Conservation (phyloP, 2,329 filamentous ascomycete genomes). For the Metarhizium sp. region DNA sequence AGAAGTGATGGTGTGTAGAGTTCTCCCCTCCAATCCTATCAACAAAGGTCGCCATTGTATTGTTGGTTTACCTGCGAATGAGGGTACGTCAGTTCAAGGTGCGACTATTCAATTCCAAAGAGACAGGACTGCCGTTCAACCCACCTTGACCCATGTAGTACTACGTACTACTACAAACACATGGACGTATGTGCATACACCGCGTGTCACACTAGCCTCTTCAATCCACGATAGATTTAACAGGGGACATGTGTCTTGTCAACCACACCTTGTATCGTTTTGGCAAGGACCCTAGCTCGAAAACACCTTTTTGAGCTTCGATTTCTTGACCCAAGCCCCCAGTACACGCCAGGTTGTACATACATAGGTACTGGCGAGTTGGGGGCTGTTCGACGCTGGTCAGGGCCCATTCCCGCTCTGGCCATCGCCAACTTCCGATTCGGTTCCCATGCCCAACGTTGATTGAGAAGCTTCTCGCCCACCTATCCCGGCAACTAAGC, state of each 20-base stretch:
- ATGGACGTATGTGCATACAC: background rate
- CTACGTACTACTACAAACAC: background rate
- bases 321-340: background rate
- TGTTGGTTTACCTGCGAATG: background rate
- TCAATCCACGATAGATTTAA: background rate
- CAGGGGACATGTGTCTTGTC: background rate
- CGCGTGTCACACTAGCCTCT: background rate
- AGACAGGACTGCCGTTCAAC: background rate
- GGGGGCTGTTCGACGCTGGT: background rate
- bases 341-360: background rate
- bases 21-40: no score
- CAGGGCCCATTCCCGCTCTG: background rate
- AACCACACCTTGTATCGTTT: background rate
- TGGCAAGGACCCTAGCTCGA: background rate
- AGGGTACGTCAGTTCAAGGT: background rate
- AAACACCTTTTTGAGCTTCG: background rate
- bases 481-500: slow-evolving; percentile 1
- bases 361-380: no score
- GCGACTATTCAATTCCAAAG: background rate
- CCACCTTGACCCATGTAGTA: background rate
- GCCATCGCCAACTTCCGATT: background rate
- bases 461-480: background rate
- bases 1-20: no score
- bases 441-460: background rate
- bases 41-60: background rate